Conservation (phyloP, 1,284 basidiomycete genomes). For the Boletus austroedulis region DNA sequence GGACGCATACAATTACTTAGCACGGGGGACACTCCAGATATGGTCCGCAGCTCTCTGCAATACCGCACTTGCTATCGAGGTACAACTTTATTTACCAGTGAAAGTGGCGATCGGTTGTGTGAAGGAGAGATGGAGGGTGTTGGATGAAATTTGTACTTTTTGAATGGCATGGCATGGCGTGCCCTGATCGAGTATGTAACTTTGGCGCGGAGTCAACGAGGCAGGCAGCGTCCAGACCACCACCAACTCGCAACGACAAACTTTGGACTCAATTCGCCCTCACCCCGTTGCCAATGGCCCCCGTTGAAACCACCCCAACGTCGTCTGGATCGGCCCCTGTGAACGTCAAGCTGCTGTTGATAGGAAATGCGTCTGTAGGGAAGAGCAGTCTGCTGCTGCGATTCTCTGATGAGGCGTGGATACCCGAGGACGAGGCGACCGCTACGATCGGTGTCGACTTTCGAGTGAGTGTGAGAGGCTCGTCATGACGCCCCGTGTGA, state of each 20-base stretch:
- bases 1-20: neutral
- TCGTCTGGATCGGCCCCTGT: constrained; percentile 22
- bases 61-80: constrained; percentile 91
- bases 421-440: constrained; percentile 90
- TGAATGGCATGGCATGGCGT: neutral
- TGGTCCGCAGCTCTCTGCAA: constrained; percentile 86
- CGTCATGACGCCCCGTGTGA: neutral
- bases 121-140: constrained; percentile 2
- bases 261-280: neutral
- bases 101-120: neutral
- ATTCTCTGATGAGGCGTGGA: constrained; percentile 96
- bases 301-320: constrained; percentile 13
- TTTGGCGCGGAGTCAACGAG: constrained; percentile 24
- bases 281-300: constrained; percentile 14
- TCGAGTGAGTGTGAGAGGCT: constrained; percentile 47
- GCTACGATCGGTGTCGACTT: constrained; percentile 93
- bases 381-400: constrained; percentile 87
- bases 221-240: constrained; percentile 11
- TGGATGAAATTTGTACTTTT: constrained; percentile 9
- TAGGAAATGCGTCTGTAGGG: constrained; percentile 90
- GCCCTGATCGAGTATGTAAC: constrained; percentile 26
- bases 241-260: constrained; percentile 2
- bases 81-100: constrained; percentile 74
- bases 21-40: constrained; percentile 17
- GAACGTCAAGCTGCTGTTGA: constrained; percentile 65